Evolutionary conservation across 306 rosid genomes (phyloP), one percentile per base, ranked within the genome.

Genomic region (Cercis canadensis): DNA sequence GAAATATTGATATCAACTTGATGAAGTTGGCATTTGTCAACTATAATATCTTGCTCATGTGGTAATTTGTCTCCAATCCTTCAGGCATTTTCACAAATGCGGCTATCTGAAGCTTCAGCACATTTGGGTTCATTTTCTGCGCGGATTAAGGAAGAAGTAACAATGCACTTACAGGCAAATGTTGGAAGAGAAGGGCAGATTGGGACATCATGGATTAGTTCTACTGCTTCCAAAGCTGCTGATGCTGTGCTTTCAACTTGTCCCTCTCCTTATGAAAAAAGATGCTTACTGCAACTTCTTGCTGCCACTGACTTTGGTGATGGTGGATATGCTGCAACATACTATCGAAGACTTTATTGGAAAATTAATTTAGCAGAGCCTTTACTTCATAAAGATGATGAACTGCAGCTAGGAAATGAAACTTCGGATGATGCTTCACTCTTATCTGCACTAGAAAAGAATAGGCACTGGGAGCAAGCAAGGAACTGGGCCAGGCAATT

Each of bases 41-140:
- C 13, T 47, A 29, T 58, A 41, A 51, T 40, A 33, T 10, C 47
- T 7, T 40, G 56, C 70, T 37, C 36, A 57, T 43, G 50, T 54
- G 57, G 61, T 67, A 45, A n/a, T 64, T 15, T 52, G 17, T 77
- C 65, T 50, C 10, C 34, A 52, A 12, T 68, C 36, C 73, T 55
- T 61, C 81, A 90, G 98, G 97, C 97, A 41, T 88, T 90, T 79
- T 90, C 97, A 15, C 98, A 93, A 86, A 88, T 93, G 98, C 97
- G 97, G 50, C 86, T 93, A 29, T 78, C 96, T 72, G 98, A 93
- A 84, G 94, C 96, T 69, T 87, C 94, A 46, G 98, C 97, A 8
- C 98, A 93, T 80, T 87, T 93, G 85, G 98, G 96, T 57, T 93
- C 98, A 56, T 93, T 93, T 84, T 88, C 97, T 72, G 89, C 85